Evolutionary conservation across 495 filamentous ascomycete species (phyloP).

Genomic region (Pyronema omphalodes): DNA sequence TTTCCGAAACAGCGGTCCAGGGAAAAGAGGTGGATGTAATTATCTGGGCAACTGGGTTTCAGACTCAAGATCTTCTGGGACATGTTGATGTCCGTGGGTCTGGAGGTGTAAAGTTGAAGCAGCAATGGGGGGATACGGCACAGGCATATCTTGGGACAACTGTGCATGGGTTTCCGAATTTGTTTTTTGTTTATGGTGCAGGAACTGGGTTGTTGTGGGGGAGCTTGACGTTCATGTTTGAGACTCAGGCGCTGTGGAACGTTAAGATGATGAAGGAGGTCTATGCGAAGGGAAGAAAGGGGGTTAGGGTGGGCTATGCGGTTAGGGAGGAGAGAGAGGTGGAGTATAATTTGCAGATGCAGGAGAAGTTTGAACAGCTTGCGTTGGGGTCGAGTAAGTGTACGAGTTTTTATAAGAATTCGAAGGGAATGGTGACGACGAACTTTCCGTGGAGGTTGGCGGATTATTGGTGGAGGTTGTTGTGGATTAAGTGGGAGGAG

Average conservation of each 20-base stretch:
- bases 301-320: background rate
- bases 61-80: slow-evolving; percentile 2
- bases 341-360: background rate
- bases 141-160: slow-evolving; percentile 28
- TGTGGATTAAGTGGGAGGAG: slow-evolving; percentile 1
- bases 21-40: slow-evolving; percentile 31
- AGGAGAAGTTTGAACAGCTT: slow-evolving; percentile 3
- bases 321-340: background rate
- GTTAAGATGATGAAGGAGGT: background rate
- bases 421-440: slow-evolving; percentile 1
- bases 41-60: slow-evolving; percentile 35
- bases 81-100: slow-evolving; percentile 27
- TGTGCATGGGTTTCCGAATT: slow-evolving; percentile 29
- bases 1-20: slow-evolving; percentile 34
- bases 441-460: slow-evolving; percentile 7
- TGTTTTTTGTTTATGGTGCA: slow-evolving; percentile 37
- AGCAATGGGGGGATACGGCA: slow-evolving; percentile 28
- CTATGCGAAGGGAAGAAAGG: background rate
- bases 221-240: slow-evolving; percentile 4
- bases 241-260: slow-evolving; percentile 4
- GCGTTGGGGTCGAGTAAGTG: background rate
- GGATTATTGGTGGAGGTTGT: slow-evolving; percentile 1
- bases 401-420: slow-evolving; percentile 5
- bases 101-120: slow-evolving; percentile 24
- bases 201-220: slow-evolving; percentile 1